A percentile compares a stretch with the other conserved stretches of the same genome.
Conservation (phyloP, 495 filamentous ascomycete genomes). For the Penicillium chermesinum region DNA sequence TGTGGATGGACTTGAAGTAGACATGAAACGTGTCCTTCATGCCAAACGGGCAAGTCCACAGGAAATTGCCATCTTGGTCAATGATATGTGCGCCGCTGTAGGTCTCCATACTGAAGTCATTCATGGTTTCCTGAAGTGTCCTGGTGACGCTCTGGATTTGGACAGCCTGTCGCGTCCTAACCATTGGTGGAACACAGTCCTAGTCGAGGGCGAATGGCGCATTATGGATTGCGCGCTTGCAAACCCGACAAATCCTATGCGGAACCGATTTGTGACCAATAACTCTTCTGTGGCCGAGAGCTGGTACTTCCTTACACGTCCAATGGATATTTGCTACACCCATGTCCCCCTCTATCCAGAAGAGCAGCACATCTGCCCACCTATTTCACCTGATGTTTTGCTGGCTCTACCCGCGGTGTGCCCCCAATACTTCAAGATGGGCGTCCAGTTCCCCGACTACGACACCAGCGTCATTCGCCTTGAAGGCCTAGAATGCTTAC, state of each 20-base stretch:
- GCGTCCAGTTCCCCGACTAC: conserved; percentile 74
- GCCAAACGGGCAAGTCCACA: conserved; percentile 80
- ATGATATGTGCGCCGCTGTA: conserved; percentile 90
- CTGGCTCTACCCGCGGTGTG: conserved; percentile 79
- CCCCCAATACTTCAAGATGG: conserved; percentile 82
- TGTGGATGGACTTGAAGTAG: conserved; percentile 67
- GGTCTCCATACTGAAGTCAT: conserved; percentile 82
- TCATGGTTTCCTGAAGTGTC: conserved; percentile 81
- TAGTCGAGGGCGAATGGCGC: conserved; percentile 92
- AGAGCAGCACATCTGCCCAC: conserved; percentile 90
- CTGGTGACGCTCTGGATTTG: conserved; percentile 76
- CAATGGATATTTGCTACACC: conserved; percentile 86
- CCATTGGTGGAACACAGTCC: conserved; percentile 97
- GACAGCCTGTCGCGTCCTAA: conserved; percentile 71
- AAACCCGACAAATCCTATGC: conserved; percentile 78
- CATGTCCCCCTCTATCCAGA: conserved; percentile 80
- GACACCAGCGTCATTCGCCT: conserved; percentile 82
- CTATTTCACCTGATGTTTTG: conserved; percentile 75
- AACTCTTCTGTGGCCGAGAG: conserved; percentile 65
- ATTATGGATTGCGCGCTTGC: conserved; percentile 94
- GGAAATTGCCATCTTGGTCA: conserved; percentile 82
- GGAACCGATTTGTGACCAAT: conserved; percentile 68
- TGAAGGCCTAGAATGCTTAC: conserved; percentile 87
- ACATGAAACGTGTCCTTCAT: conserved; percentile 77
- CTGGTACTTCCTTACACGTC: conserved; percentile 88